phyloP scores from a whole-genome alignment of 345 rosid species.

The Gossypium longicalyx region DNA sequence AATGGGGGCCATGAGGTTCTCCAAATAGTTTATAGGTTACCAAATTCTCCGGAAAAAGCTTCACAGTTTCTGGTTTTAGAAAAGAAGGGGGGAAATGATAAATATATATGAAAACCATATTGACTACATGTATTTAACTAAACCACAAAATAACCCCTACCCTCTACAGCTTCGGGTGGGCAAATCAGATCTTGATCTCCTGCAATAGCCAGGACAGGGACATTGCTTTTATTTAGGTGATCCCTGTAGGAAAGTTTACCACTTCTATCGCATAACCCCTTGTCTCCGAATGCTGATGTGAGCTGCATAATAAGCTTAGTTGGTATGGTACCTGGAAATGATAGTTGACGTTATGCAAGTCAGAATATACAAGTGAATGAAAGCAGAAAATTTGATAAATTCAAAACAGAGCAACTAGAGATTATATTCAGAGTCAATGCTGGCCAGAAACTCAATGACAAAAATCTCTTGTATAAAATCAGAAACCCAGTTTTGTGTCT shows the following conservation, averaged over 20 bases:
- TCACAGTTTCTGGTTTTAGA: slow-evolving; percentile 47
- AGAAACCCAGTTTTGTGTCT: neutral
- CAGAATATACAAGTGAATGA: neutral
- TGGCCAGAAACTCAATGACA: neutral
- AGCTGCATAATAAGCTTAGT: slow-evolving; percentile 89
- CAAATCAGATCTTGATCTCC: slow-evolving; percentile 92
- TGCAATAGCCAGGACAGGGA: slow-evolving; percentile 85
- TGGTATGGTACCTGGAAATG: slow-evolving; percentile 75
- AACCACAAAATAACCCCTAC: slow-evolving; percentile 30
- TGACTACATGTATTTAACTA: neutral
- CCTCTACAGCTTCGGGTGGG: slow-evolving; percentile 89
- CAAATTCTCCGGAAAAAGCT: slow-evolving; percentile 49
- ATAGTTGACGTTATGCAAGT: neutral
- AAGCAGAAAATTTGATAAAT: neutral
- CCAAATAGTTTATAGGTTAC: slow-evolving; percentile 58
- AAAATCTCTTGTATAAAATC: neutral
- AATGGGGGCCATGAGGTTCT: slow-evolving; percentile 58
- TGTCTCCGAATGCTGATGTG: slow-evolving; percentile 78
- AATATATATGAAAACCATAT: neutral
- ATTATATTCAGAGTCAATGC: neutral
- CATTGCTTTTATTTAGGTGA: slow-evolving; percentile 45
- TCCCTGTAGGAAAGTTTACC: slow-evolving; percentile 77
- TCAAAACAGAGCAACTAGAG: neutral
- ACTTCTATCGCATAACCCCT: slow-evolving; percentile 74
- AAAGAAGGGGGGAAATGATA: slow-evolving; percentile 10